A percentile compares a stretch with the other conserved stretches of the same genome.
Evolutionary conservation across 1,284 basidiomycete genomes (phyloP).

Genomic region (Macrocystidia cucumis): DNA sequence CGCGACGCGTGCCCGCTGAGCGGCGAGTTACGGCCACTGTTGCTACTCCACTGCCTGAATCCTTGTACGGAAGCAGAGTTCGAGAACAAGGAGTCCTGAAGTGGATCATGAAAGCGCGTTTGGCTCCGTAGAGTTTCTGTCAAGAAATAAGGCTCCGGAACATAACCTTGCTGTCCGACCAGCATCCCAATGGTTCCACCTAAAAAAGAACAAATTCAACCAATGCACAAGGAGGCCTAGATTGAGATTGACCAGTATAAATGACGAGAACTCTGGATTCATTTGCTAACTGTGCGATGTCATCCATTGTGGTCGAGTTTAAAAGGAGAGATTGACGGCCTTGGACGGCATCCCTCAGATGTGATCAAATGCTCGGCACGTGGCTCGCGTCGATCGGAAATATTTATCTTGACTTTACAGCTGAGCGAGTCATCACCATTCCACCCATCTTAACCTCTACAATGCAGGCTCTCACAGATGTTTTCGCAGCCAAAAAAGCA

Average conservation of each 20-base stretch:
- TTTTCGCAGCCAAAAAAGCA: constrained; percentile 67
- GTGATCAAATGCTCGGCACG: no score
- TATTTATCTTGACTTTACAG: no score
- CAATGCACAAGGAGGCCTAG: background rate
- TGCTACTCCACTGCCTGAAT: constrained; percentile 61
- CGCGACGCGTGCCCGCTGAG: constrained; percentile 15
- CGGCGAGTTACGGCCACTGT: constrained; percentile 47
- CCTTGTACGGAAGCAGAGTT: constrained; percentile 65
- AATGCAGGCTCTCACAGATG: constrained; percentile 75
- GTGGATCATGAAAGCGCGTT: constrained; percentile 79
- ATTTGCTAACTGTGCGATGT: constrained; percentile 39
- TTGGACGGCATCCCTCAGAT: no score
- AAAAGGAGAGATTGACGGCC: no score
- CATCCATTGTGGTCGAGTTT: constrained; percentile 39
- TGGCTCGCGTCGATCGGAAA: constrained; percentile 11
- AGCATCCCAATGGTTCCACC: constrained; percentile 90
- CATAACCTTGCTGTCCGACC: constrained; percentile 71
- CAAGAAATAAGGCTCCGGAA: constrained; percentile 83
- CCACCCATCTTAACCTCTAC: constrained; percentile 2
- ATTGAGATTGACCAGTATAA: constrained; percentile 37
- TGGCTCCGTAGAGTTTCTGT: constrained; percentile 77
- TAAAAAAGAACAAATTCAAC: constrained; percentile 21
- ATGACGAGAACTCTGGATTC: constrained; percentile 80
- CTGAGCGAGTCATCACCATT: no score
- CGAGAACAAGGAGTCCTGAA: constrained; percentile 74